Percentiles rank a stretch among this genome's conserved stretches.
These are phyloP conservation scores for Ogataea siamensis DNA, from an alignment of 805 yeast genomes.

Conservation along the genomic window DNA sequence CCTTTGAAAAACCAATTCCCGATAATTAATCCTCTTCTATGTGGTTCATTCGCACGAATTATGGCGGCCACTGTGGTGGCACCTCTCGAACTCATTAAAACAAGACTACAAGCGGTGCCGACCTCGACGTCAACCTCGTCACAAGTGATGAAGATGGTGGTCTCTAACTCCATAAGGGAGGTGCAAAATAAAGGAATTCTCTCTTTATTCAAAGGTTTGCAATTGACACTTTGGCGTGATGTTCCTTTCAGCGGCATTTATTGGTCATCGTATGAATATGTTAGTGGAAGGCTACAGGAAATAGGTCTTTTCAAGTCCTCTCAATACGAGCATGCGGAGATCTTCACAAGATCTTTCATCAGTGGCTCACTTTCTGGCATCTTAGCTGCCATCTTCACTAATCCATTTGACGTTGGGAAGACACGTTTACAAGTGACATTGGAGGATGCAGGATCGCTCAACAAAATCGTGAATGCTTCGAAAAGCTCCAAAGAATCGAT, in stretches of 20 bases:
- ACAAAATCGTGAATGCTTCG: slow-evolving; percentile 9
- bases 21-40: slow-evolving; percentile 66
- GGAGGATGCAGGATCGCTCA: slow-evolving; percentile 28
- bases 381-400: slow-evolving; percentile 81
- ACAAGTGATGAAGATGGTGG: slow-evolving; percentile 48
- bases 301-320: slow-evolving; percentile 22
- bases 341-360: slow-evolving; percentile 63
- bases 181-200: slow-evolving; percentile 54
- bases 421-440: slow-evolving; percentile 79
- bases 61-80: slow-evolving; percentile 82
- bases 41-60: slow-evolving; percentile 83
- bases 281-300: slow-evolving; percentile 31
- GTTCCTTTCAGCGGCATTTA: slow-evolving; percentile 95
- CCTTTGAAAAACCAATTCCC: slow-evolving; percentile 41
- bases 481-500: slow-evolving; percentile 45
- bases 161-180: slow-evolving; percentile 37
- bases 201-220: slow-evolving; percentile 78
- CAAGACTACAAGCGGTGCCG: slow-evolving; percentile 88
- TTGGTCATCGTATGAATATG: slow-evolving; percentile 82
- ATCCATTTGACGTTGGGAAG: slow-evolving; percentile 97
- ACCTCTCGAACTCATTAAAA: slow-evolving; percentile 83
- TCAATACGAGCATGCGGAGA: slow-evolving; percentile 25
- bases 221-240: slow-evolving; percentile 91
- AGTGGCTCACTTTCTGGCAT: slow-evolving; percentile 85
- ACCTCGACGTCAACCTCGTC: slow-evolving; percentile 35